A percentile compares a stretch with the other conserved stretches of the same genome.
These are phyloP conservation scores for Rhodotorula sp. DNA, from an alignment of 1,284 basidiomycete genomes.

Conservation along the genomic window DNA sequence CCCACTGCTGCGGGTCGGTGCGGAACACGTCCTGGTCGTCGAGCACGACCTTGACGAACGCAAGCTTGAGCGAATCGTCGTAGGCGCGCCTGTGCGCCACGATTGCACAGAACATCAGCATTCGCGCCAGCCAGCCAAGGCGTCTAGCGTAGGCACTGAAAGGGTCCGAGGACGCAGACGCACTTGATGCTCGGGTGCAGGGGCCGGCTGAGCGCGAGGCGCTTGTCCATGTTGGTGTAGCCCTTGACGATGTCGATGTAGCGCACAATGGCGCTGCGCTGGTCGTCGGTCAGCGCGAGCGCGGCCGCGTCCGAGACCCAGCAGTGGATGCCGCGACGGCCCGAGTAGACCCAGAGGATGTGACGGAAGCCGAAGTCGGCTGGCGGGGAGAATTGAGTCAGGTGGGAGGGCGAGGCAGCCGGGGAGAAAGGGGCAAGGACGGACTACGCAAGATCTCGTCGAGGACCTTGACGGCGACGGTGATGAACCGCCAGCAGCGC, in stretches of 20 bases:
- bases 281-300: slow-evolving; percentile 85
- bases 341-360: slow-evolving; percentile 97
- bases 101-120: no score
- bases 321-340: slow-evolving; percentile 94
- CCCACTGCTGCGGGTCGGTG: slow-evolving; percentile 67
- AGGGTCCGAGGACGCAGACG: slow-evolving; percentile 47
- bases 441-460: slow-evolving; percentile 71
- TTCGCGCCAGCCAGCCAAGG: not conserved
- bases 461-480: slow-evolving; percentile 85
- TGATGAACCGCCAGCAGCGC: slow-evolving; percentile 93
- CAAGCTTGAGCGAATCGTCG: slow-evolving; percentile 56
- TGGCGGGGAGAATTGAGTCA: not conserved
- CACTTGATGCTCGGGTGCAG: slow-evolving; percentile 73
- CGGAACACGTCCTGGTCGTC: slow-evolving; percentile 82
- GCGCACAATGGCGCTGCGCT: slow-evolving; percentile 79
- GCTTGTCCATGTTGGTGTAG: slow-evolving; percentile 78
- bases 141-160: no score
- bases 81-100: slow-evolving; percentile 50
- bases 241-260: slow-evolving; percentile 86
- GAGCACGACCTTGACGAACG: slow-evolving; percentile 73
- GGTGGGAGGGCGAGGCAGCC: not conserved
- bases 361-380: slow-evolving; percentile 61
- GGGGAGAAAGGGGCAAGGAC: slow-evolving; percentile 17
- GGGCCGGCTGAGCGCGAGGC: slow-evolving; percentile 66
- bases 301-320: slow-evolving; percentile 94